These are phyloP conservation scores for Neurospora sp. DNA, from an alignment of 2,329 filamentous ascomycete genomes.

Conservation along the genomic window DNA sequence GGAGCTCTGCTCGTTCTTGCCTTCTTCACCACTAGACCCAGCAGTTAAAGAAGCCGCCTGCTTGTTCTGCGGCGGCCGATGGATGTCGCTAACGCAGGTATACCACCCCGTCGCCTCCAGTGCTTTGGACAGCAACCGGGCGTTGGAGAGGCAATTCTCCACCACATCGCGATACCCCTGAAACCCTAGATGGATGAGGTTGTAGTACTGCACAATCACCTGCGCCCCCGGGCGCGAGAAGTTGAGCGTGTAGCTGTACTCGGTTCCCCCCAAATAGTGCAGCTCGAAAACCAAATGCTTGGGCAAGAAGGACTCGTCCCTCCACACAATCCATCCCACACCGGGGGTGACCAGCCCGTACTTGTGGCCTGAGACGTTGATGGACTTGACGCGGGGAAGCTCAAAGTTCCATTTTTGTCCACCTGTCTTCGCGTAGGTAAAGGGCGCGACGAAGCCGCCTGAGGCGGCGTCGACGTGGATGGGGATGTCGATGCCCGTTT, in stretches of 20 bases:
- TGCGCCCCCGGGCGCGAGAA: slow-evolving; percentile 63
- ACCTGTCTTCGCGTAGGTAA: slow-evolving; percentile 43
- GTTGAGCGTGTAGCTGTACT: slow-evolving; percentile 61
- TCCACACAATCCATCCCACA: slow-evolving; percentile 62
- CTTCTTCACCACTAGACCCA: slow-evolving; percentile 18
- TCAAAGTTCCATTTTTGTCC: slow-evolving; percentile 54
- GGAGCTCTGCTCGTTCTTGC: not conserved
- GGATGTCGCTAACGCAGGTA: slow-evolving; percentile 53
- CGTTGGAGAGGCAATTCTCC: slow-evolving; percentile 57
- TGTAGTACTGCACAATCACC: slow-evolving; percentile 63
- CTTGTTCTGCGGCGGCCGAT: slow-evolving; percentile 31
- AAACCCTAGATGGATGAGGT: slow-evolving; percentile 60
- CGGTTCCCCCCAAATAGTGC: slow-evolving; percentile 60
- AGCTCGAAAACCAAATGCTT: slow-evolving; percentile 61
- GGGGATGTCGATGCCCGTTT: slow-evolving; percentile 54
- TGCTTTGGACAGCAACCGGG: slow-evolving; percentile 50
- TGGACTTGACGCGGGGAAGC: slow-evolving; percentile 52
- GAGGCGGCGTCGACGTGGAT: slow-evolving; percentile 54
- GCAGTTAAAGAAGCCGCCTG: not conserved
- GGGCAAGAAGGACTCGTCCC: slow-evolving; percentile 54
- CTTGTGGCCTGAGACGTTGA: slow-evolving; percentile 55
- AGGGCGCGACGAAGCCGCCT: slow-evolving; percentile 53
- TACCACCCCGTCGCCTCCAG: slow-evolving; percentile 60
- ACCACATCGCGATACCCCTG: slow-evolving; percentile 53
- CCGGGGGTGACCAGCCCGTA: slow-evolving; percentile 56